Conservation (phyloP, 352 stramenopile genomes). For the Phytophthora nicotianae region DNA sequence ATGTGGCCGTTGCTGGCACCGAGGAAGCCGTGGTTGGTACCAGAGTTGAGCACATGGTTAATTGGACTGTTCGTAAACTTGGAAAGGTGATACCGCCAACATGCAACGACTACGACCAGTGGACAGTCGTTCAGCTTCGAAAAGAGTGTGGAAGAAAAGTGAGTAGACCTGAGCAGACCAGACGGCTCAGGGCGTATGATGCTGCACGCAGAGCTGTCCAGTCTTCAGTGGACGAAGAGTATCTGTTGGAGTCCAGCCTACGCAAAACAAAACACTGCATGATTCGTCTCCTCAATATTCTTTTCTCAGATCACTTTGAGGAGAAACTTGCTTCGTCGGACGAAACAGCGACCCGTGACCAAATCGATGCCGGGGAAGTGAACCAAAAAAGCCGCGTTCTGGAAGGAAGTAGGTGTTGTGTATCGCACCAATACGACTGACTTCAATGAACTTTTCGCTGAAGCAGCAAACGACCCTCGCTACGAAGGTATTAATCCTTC, state of each 20-base stretch:
- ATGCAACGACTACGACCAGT: background rate
- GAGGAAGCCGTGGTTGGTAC: background rate
- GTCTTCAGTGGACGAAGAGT: background rate
- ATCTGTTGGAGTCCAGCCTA: background rate
- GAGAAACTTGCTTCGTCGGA: background rate
- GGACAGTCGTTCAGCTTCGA: background rate
- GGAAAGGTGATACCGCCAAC: background rate
- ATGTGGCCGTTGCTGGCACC: background rate
- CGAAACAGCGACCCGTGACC: background rate
- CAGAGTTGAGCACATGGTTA: background rate
- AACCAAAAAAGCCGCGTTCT: background rate
- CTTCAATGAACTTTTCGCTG: background rate
- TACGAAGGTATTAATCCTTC: background rate
- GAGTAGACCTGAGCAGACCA: background rate
- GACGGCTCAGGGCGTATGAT: background rate
- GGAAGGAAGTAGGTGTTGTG: background rate
- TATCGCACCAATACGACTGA: background rate
- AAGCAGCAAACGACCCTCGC: background rate
- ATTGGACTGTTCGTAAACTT: background rate
- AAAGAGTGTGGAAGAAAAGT: background rate
- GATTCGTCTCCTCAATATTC: background rate
- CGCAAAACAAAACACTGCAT: conserved; percentile 3
- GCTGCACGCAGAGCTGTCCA: background rate
- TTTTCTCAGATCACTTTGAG: background rate
- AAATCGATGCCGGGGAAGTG: background rate